Base-by-base conservation (phyloP, 495 filamentous ascomycete genomes). In the Lasiosphaeria ovina region DNA sequence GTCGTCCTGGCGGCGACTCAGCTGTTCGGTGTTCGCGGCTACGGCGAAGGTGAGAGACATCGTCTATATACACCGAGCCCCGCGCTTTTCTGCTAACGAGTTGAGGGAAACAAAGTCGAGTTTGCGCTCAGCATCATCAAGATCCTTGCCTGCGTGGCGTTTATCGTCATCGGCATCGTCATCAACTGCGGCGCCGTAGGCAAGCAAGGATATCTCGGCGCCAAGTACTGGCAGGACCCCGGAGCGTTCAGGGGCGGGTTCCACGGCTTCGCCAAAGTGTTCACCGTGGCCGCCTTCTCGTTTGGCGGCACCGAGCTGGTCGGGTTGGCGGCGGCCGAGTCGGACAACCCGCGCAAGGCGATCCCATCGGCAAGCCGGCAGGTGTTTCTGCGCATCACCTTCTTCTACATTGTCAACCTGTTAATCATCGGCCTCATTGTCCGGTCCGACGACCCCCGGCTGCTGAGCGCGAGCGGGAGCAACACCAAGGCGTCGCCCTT, bases 371-470 rank as follows among this genome's bases (percentile, higher is more conserved):
- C 92, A 5, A 87, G 87, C 9, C 87, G 87, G 48, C 85, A 90
- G 57, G 90, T 91, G 57, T 93, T 96, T 73, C 93, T 89, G 80
- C 89, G 92, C 54, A 90, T 97, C 68, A 70, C 88, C 56, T 83
- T 95, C 76, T 95, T 97, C 79, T 96, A 95, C 74, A 73, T 87
- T 50, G 64, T 87, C 51, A 81, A 79, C 51, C 75, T 88, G 24
- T 81, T 86, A 69, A 71, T 88, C 54, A 69, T 88, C 34, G 86
- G 86, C 36, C 74, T 89, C 49, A 74, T 88, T 55, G 66, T 82
- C 8, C 66, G 59, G 2, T 65, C 63, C 7, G 49, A 65, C 57
- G 72, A 81, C 65, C 82, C 81, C 1, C 40, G 72, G 60, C 63
- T 74, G 45, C 61, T 80, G 62, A 8, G 59, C 54, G 56, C 76